These are phyloP conservation scores for Trichoderma guizhouense DNA, from an alignment of 2,329 filamentous ascomycete species.

Conservation along the genomic window DNA sequence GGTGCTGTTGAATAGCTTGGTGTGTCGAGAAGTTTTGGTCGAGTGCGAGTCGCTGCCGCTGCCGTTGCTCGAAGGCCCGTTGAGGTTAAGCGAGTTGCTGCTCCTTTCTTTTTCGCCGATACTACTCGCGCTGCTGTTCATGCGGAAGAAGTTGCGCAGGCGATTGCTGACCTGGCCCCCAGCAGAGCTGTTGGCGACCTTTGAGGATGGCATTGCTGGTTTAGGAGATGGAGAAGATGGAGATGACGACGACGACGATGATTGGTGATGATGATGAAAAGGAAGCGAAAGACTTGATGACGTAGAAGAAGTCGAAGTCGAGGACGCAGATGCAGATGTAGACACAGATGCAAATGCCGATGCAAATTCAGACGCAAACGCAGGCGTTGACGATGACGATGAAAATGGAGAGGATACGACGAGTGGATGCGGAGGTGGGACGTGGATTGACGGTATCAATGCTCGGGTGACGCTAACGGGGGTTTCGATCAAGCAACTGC, in stretches of 20 bases:
- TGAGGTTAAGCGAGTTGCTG: conserved; percentile 58
- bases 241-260: conserved; percentile 13
- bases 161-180: conserved; percentile 64
- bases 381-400: background rate
- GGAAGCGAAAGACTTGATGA: background rate
- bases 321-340: background rate
- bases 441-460: background rate
- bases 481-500: conserved; percentile 33
- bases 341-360: background rate
- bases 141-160: conserved; percentile 69
- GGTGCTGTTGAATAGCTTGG: conserved; percentile 80
- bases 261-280: background rate
- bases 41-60: conserved; percentile 20
- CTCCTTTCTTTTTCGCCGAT: conserved; percentile 46
- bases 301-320: background rate
- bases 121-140: conserved; percentile 50
- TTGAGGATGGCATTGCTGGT: conserved; percentile 49
- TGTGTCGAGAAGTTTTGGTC: conserved; percentile 71
- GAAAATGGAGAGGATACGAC: background rate
- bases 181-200: conserved; percentile 46
- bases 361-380: conserved; percentile 11
- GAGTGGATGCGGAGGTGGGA: background rate
- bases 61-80: conserved; percentile 6
- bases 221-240: background rate
- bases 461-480: conserved; percentile 4